Conservation (phyloP, 106 monocot genomes). For the Amphibolis antarctica region DNA sequence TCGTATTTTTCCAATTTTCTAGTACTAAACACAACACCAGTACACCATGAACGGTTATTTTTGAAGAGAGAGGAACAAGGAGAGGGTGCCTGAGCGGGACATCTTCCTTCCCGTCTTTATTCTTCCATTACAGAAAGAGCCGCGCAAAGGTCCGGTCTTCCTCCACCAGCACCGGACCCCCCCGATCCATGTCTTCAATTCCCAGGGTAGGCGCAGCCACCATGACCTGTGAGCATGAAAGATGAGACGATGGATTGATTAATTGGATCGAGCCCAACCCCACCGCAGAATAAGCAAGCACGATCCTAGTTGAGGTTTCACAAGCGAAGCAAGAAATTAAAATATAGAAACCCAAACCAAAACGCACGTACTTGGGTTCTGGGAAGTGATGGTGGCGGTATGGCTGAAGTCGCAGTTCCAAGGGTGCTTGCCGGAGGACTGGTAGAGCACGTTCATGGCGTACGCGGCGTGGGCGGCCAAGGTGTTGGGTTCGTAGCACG, state of each 20-base stretch:
- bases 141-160: background rate
- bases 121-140: background rate
- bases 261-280: too few relatives aligned
- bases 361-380: slow-evolving; percentile 16
- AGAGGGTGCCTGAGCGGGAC: too few relatives aligned
- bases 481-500: slow-evolving; percentile 30
- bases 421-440: slow-evolving; percentile 9
- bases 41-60: too few relatives aligned
- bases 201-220: background rate
- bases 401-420: slow-evolving; percentile 22
- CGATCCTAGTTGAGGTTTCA: background rate
- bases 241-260: background rate
- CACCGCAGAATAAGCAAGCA: background rate
- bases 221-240: background rate
- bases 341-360: background rate
- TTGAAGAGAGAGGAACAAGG: too few relatives aligned
- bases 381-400: slow-evolving; percentile 12
- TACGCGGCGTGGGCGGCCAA: slow-evolving; percentile 14
- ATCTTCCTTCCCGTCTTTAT: background rate
- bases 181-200: background rate
- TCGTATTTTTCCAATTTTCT: too few relatives aligned
- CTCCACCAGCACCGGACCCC: too few relatives aligned
- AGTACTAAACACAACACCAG: too few relatives aligned
- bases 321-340: background rate
- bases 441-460: slow-evolving; percentile 24